Percentiles rank a stretch among this genome's conserved stretches.
Conservation (phyloP, 1,139 yeast genomes). For the Blastobotrys persicus region DNA sequence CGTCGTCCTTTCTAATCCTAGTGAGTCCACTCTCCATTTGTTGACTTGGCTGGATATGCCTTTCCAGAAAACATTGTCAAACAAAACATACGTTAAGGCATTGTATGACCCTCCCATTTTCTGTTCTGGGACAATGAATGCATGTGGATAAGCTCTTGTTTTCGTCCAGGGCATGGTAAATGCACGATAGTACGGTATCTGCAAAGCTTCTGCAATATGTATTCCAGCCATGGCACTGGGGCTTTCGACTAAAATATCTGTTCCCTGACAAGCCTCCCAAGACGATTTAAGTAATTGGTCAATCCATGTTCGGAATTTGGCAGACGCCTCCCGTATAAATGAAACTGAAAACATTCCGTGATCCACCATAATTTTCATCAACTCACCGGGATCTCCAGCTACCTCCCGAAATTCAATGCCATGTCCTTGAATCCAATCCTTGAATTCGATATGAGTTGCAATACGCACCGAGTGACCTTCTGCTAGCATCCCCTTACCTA, state of each 20-base stretch:
- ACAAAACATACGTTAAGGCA: conserved; percentile 85
- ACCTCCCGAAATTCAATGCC: conserved; percentile 68
- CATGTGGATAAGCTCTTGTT: conserved; percentile 94
- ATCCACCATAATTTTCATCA: conserved; percentile 88
- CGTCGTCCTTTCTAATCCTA: conserved; percentile 66
- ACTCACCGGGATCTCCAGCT: conserved; percentile 91
- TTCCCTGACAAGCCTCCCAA: conserved; percentile 82
- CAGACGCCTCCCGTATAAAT: conserved; percentile 77
- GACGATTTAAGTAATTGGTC: conserved; percentile 63
- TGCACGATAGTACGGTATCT: conserved; percentile 88
- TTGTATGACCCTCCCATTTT: conserved; percentile 91
- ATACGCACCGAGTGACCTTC: conserved; percentile 86
- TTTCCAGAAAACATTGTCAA: conserved; percentile 91
- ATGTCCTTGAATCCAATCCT: conserved; percentile 65
- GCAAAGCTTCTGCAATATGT: conserved; percentile 88
- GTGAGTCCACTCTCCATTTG: conserved; percentile 71
- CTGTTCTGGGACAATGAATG: conserved; percentile 91
- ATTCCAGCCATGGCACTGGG: conserved; percentile 96
- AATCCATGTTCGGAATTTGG: conserved; percentile 79
- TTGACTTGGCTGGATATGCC: conserved; percentile 89
- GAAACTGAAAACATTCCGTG: conserved; percentile 86
- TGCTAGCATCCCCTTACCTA: conserved; percentile 69
- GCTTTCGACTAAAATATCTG: conserved; percentile 84
- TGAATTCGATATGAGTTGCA: conserved; percentile 81
- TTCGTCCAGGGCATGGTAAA: conserved; percentile 99